Percentiles rank a stretch among this genome's conserved stretches.
These are phyloP conservation scores for Setaria viridis DNA, from an alignment of 202 grass and related monocot species.

Conservation along the genomic window DNA sequence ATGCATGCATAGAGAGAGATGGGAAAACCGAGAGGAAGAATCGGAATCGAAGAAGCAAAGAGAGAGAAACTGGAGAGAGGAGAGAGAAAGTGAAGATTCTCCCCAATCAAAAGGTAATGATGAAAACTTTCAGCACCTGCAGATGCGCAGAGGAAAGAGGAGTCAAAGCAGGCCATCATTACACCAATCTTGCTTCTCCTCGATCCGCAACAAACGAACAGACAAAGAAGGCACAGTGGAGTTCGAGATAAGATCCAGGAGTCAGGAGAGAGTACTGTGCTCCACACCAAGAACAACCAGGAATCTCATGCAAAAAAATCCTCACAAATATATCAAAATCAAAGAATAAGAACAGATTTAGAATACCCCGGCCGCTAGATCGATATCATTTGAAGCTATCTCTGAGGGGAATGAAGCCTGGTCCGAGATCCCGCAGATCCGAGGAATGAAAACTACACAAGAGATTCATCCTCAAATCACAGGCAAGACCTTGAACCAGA, in stretches of 20 bases:
- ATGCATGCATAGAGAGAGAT: not conserved
- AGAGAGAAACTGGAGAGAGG: conserved; percentile 20
- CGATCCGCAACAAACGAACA: conserved; percentile 48
- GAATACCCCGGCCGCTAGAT: not conserved
- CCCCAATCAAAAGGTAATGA: conserved; percentile 75
- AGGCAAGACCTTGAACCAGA: conserved; percentile 83
- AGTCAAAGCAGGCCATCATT: conserved; percentile 78
- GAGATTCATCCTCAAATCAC: conserved; percentile 34
- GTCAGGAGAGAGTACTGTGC: not conserved
- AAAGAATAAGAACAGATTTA: conserved; percentile 1
- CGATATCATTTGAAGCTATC: conserved; percentile 64
- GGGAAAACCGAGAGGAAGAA: not conserved
- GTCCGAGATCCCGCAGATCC: conserved; percentile 72
- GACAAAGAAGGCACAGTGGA: conserved; percentile 35
- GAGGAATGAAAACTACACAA: conserved; percentile 11
- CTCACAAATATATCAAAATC: conserved; percentile 2
- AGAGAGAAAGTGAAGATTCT: conserved; percentile 46
- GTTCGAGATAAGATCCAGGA: conserved; percentile 19
- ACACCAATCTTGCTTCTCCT: conserved; percentile 59
- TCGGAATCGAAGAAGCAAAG: not conserved
- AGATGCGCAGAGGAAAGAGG: conserved; percentile 48
- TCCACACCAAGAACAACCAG: not conserved
- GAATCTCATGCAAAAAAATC: not conserved
- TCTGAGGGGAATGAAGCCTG: conserved; percentile 99
- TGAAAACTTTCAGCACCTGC: conserved; percentile 68